Evolutionary conservation across 1,284 basidiomycete genomes (phyloP), one percentile per base, ranked within the genome.

Genomic region (Rhodotorula mucilaginosa): DNA sequence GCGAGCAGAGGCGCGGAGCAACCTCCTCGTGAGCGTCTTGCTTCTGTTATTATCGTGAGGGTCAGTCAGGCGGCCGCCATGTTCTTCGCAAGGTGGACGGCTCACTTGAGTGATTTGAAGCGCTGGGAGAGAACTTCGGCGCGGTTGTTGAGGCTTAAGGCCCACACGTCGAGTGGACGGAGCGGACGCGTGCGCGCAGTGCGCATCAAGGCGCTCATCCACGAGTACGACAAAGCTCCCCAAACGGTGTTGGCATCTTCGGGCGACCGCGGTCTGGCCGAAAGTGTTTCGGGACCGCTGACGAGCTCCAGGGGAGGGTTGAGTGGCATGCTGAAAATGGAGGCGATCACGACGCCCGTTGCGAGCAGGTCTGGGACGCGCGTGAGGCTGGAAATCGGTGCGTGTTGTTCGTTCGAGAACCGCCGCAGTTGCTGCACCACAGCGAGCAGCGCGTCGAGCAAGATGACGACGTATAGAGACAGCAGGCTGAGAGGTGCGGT

Each of bases 221-320:
- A 93, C 3, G 86, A 85, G 80, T 92, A 92, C 1, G 86, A 87
- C 64, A 87, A 83, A 89, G 91, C 92, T n/a, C 87, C 83, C 86
- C 87, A 89, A 21, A 93, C 82, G n/a, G 85, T 88, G 57, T 87
- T 88, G 68, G 85, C 83, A 78, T 93, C 91, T 80, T 93, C 91
- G 5, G 88, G 85, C 84, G 56, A 88, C 78, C n/a, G 84, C 80
- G 66, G 81, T 18, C 49, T 56, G 18, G 26, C 46, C 56, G 67
- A 39, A 26, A 87, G 71, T 88, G 86, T 23, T 23, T 83, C 82
- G 59, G 80, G 81, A 54, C 85, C 52, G 47, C 70, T 82, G 5
- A 88, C 81, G 19, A 79, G 75, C 18, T 78, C 79, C 72, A 86
- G 86, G 2, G 88, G 88, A 39, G 87, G 76, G 2, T 78, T 85